Conservation (phyloP, 345 rosid species). For the Combretum micranthum region DNA sequence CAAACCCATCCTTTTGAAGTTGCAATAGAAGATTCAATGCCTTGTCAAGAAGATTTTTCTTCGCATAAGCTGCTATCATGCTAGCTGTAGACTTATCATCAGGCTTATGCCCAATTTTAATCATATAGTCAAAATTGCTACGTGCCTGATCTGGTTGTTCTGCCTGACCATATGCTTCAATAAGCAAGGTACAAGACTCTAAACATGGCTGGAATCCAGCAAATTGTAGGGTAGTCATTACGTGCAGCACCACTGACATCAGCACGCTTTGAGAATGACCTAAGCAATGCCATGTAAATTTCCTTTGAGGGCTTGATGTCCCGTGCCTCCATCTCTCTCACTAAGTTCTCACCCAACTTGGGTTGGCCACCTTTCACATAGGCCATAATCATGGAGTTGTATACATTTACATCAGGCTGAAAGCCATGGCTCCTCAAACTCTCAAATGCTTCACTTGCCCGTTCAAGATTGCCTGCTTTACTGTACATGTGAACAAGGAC, state of each 20-base stretch:
- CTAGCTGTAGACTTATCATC: conserved; percentile 53
- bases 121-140: conserved; percentile 46
- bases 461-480: conserved; percentile 60
- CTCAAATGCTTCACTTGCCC: conserved; percentile 62
- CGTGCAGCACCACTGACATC: conserved; percentile 39
- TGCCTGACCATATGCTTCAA: conserved; percentile 47
- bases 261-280: conserved; percentile 45
- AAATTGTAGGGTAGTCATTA: conserved; percentile 35
- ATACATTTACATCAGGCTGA: conserved; percentile 46
- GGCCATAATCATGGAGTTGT: conserved; percentile 71
- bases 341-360: conserved; percentile 32
- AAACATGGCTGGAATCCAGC: conserved; percentile 33
- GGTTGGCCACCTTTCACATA: conserved; percentile 56
- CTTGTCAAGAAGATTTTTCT: conserved; percentile 57
- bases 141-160: conserved; percentile 59
- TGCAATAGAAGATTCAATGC: conserved; percentile 60
- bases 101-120: conserved; percentile 48
- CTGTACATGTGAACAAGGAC: conserved; percentile 62
- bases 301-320: conserved; percentile 45
- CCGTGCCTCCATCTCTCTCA: conserved; percentile 48
- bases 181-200: conserved; percentile 52
- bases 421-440: conserved; percentile 55
- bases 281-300: conserved; percentile 61
- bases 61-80: conserved; percentile 49
- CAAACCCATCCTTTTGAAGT: conserved; percentile 74